Conservation (phyloP, 2,329 filamentous ascomycete species). For the Claviceps capensis region DNA sequence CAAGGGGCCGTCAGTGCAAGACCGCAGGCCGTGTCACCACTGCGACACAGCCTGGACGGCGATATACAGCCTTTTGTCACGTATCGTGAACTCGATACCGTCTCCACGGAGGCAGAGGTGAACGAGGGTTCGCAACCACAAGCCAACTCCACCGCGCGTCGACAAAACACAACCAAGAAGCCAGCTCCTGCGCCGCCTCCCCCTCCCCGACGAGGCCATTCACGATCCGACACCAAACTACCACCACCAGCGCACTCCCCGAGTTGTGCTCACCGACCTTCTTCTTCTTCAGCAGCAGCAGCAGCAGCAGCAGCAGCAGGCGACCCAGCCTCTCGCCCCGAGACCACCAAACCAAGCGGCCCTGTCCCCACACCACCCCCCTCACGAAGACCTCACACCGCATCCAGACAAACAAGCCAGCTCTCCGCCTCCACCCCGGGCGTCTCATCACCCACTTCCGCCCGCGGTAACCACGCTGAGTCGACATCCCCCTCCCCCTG, state of each 20-base stretch:
- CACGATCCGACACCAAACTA: slow-evolving; percentile 30
- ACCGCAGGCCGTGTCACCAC: slow-evolving; percentile 34
- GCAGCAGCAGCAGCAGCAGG: slow-evolving; percentile 17
- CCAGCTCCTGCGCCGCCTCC: slow-evolving; percentile 38
- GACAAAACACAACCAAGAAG: slow-evolving; percentile 21
- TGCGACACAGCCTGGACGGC: slow-evolving; percentile 28
- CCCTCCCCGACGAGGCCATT: slow-evolving; percentile 34
- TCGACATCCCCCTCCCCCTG: slow-evolving; percentile 6
- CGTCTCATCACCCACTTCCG: slow-evolving; percentile 6
- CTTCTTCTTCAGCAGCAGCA: too few relatives aligned
- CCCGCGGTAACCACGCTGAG: slow-evolving; percentile 9
- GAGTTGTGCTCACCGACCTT: too few relatives aligned
- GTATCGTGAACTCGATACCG: slow-evolving; percentile 35
- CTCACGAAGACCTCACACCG: slow-evolving; percentile 33
- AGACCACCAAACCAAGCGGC: slow-evolving; percentile 28
- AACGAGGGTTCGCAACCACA: neutral
- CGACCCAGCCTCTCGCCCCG: slow-evolving; percentile 32
- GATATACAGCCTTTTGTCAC: slow-evolving; percentile 34
- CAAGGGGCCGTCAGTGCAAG: neutral
- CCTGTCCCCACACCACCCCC: slow-evolving; percentile 40
- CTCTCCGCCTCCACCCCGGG: slow-evolving; percentile 9
- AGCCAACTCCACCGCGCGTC: neutral
- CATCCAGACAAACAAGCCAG: slow-evolving; percentile 17
- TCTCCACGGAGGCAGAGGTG: neutral
- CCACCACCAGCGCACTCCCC: too few relatives aligned